Evolutionary conservation across 805 yeast species (phyloP).

Genomic region (Starmerella potacharoeniae): DNA sequence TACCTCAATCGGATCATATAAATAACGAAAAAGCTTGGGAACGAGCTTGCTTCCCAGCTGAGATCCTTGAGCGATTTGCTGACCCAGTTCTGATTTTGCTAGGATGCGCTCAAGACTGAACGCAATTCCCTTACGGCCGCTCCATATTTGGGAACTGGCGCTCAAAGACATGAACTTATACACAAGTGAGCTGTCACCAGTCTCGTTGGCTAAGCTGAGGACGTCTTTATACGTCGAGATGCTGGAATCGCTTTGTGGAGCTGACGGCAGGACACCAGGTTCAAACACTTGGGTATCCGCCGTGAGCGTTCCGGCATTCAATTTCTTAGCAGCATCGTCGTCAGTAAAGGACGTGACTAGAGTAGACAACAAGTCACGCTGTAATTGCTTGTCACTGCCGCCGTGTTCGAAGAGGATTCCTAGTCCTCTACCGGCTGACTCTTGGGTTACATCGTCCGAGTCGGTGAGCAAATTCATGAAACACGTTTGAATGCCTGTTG

Average conservation of each 20-base stretch:
- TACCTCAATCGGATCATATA: constrained; percentile 67
- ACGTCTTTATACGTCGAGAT: constrained; percentile 88
- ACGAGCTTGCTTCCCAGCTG: constrained; percentile 49
- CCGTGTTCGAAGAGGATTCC: constrained; percentile 74
- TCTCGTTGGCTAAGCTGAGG: constrained; percentile 77
- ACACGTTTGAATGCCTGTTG: constrained; percentile 43
- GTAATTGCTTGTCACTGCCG: constrained; percentile 41
- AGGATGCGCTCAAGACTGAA: constrained; percentile 81
- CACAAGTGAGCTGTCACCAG: constrained; percentile 88
- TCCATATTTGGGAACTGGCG: constrained; percentile 78
- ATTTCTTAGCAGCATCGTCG: constrained; percentile 35
- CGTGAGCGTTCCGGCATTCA: constrained; percentile 56
- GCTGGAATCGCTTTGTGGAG: constrained; percentile 40
- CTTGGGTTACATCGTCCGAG: constrained; percentile 80
- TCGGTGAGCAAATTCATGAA: constrained; percentile 73
- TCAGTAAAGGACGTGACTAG: constrained; percentile 70
- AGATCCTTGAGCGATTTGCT: constrained; percentile 38
- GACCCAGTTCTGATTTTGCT: constrained; percentile 63
- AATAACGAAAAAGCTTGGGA: constrained; percentile 73
- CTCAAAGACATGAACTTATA: constrained; percentile 91
- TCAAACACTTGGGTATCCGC: constrained; percentile 78
- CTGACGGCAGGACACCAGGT: constrained; percentile 65
- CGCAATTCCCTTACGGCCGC: constrained; percentile 86
- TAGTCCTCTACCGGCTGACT: constrained; percentile 81
- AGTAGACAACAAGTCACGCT: constrained; percentile 58